phyloP scores from a whole-genome alignment of 306 rosid genomes.

The Lathyrus oleraceus region DNA sequence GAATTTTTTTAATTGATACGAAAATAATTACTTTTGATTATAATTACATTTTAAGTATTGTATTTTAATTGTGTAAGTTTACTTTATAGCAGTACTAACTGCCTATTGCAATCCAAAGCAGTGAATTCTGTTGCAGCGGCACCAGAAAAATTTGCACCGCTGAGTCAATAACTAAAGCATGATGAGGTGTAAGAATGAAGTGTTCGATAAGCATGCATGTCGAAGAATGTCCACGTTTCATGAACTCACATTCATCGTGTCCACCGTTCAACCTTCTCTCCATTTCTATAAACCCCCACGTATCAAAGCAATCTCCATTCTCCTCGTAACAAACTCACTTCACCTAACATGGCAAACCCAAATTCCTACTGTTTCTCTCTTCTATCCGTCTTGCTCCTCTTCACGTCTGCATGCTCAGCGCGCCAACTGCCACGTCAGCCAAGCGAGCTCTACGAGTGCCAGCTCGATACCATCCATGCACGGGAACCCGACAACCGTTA shows the following conservation, averaged over 20 bases:
- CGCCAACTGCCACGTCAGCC: not conserved
- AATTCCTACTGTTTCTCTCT: not conserved
- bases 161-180: not conserved
- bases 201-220: constrained; percentile 38
- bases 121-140: too few relatives aligned
- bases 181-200: constrained; percentile 46
- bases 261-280: not conserved
- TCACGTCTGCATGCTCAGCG: constrained; percentile 37
- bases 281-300: not conserved
- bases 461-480: constrained; percentile 26
- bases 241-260: constrained; percentile 31
- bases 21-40: too few relatives aligned
- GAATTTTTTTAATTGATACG: too few relatives aligned
- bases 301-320: not conserved
- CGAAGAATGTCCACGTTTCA: constrained; percentile 42
- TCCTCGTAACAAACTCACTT: not conserved
- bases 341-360: not conserved
- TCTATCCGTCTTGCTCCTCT: constrained; percentile 19
- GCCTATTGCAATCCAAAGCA: too few relatives aligned
- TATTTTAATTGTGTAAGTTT: too few relatives aligned
- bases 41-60: too few relatives aligned
- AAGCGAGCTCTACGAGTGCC: constrained; percentile 22
- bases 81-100: too few relatives aligned
- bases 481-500: constrained; percentile 33
- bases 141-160: not conserved